Evolutionary conservation across 192 early-diverging fungal species (phyloP).

Genomic region (Rhizophagus clarus): DNA sequence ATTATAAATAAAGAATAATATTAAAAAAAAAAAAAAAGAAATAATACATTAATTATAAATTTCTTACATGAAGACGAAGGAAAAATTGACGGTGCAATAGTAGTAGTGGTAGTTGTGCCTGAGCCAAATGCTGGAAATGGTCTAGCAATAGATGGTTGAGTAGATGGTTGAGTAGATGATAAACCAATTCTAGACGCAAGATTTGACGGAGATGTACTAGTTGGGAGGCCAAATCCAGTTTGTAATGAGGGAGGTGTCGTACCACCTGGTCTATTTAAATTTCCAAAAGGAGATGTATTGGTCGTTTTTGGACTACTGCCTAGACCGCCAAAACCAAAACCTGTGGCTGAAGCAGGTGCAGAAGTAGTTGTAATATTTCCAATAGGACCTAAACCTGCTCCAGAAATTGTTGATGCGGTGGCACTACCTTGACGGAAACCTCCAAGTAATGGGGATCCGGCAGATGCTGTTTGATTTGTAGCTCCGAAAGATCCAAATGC

Average conservation of each 20-base stretch:
- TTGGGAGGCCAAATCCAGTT: background rate
- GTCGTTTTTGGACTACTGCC: background rate
- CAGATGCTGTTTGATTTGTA: background rate
- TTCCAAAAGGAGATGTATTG: background rate
- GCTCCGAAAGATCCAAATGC: background rate
- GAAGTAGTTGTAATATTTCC: background rate
- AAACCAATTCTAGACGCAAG: background rate
- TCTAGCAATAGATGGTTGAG: background rate
- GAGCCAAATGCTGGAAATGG: background rate
- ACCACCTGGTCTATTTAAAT: background rate
- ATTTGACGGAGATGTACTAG: background rate
- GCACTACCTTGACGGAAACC: background rate
- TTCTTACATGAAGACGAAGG: background rate
- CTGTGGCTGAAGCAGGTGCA: background rate
- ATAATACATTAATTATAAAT: background rate
- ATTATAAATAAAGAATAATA: background rate
- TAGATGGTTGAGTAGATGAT: background rate
- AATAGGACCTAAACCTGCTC: background rate
- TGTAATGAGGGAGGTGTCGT: background rate
- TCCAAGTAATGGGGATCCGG: background rate
- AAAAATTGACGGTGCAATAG: background rate
- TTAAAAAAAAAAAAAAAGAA: background rate
- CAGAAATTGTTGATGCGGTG: background rate
- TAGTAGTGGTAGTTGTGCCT: background rate
- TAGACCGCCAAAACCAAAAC: background rate